Evolutionary conservation across 352 stramenopile genomes (phyloP).

Genomic region (Phytopythium mirpurense): DNA sequence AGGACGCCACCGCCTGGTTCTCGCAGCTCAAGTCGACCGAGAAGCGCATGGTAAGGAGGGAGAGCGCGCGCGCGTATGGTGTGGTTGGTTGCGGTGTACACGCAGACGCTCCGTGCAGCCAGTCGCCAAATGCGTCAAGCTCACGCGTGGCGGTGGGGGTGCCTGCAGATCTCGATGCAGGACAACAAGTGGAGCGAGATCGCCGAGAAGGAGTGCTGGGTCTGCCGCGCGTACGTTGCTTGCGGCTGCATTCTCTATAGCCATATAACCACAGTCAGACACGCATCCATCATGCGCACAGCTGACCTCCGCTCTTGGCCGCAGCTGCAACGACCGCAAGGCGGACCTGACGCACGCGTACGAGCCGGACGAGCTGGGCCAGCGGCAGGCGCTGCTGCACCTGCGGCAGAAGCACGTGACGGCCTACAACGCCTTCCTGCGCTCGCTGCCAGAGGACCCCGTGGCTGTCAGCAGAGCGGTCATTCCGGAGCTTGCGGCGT

Average conservation of each 20-base stretch:
- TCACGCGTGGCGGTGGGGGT: slow-evolving; percentile 13
- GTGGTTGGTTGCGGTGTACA: too few species aligned
- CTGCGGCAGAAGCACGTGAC: slow-evolving; percentile 51
- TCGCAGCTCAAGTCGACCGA: slow-evolving; percentile 80
- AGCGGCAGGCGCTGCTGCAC: slow-evolving; percentile 56
- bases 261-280: too few species aligned
- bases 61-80: too few species aligned
- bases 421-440: slow-evolving; percentile 49
- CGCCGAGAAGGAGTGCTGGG: slow-evolving; percentile 67
- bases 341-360: slow-evolving; percentile 62
- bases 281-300: too few species aligned
- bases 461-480: slow-evolving; percentile 1
- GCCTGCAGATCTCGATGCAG: slow-evolving; percentile 70
- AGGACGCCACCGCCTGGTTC: slow-evolving; percentile 69
- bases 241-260: too few species aligned
- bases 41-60: slow-evolving; percentile 48
- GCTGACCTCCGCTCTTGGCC: too few species aligned
- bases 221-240: slow-evolving; percentile 50
- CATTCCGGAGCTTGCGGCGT: not conserved
- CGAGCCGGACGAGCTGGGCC: slow-evolving; percentile 53
- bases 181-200: slow-evolving; percentile 85
- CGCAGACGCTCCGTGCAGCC: too few species aligned
- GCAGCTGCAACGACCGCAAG: slow-evolving; percentile 5
- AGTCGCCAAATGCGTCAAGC: too few species aligned
- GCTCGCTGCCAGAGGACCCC: slow-evolving; percentile 28